phyloP scores from a whole-genome alignment of 345 rosid species.

The Atalantia buxifolia region DNA sequence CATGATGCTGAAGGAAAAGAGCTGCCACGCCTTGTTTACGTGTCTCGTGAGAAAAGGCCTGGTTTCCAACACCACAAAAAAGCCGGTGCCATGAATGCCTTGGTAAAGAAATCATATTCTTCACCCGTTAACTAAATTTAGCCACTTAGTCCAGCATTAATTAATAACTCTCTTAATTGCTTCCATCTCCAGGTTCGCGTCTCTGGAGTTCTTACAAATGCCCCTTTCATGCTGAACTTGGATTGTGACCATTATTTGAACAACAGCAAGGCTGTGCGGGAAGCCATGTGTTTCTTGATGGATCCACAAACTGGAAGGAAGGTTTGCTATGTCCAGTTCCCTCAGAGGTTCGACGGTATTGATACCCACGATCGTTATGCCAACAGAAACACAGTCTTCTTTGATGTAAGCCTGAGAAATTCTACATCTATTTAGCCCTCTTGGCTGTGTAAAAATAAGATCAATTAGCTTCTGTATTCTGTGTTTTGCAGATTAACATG shows the following conservation, averaged over 20 bases:
- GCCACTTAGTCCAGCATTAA: background rate
- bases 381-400: slow-evolving; percentile 88
- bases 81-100: slow-evolving; percentile 98
- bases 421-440: background rate
- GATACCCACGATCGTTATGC: slow-evolving; percentile 84
- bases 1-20: slow-evolving; percentile 80
- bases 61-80: slow-evolving; percentile 90
- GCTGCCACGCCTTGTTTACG: slow-evolving; percentile 78
- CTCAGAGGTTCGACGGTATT: slow-evolving; percentile 91
- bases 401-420: slow-evolving; percentile 54
- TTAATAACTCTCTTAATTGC: background rate
- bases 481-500: slow-evolving; percentile 59
- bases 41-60: slow-evolving; percentile 90
- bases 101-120: slow-evolving; percentile 37
- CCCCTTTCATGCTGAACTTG: slow-evolving; percentile 88
- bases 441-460: background rate
- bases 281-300: slow-evolving; percentile 96
- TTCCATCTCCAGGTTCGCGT: slow-evolving; percentile 62
- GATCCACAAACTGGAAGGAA: slow-evolving; percentile 80
- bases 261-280: slow-evolving; percentile 84
- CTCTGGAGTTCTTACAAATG: slow-evolving; percentile 84
- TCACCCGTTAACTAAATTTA: background rate
- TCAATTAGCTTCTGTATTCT: background rate
- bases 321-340: slow-evolving; percentile 91
- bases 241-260: slow-evolving; percentile 89